These are phyloP conservation scores for Rhodamnia rubescens DNA, from an alignment of 345 rosid species.

Conservation along the genomic window DNA sequence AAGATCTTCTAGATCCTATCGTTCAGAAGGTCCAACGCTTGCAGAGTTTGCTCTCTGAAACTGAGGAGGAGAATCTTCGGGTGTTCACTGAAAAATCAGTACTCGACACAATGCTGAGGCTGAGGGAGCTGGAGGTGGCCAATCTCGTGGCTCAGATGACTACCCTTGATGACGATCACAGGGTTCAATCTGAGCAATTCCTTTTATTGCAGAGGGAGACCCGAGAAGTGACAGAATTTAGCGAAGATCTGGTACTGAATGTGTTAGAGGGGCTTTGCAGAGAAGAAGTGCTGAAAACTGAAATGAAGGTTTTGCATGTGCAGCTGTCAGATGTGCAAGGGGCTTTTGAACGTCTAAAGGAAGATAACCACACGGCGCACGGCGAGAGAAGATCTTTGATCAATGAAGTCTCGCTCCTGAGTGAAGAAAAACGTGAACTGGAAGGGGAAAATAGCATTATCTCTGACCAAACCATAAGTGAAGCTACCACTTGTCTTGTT, in stretches of 20 bases:
- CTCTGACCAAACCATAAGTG: slow-evolving; percentile 40
- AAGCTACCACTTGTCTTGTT: slow-evolving; percentile 42
- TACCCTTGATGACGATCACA: slow-evolving; percentile 32
- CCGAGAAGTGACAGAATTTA: slow-evolving; percentile 22
- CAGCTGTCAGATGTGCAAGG: slow-evolving; percentile 33
- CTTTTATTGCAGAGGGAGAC: slow-evolving; percentile 29
- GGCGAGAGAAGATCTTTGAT: slow-evolving; percentile 38
- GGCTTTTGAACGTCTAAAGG: slow-evolving; percentile 31
- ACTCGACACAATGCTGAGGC: slow-evolving; percentile 48
- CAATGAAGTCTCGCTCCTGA: slow-evolving; percentile 26
- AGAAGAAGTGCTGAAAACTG: slow-evolving; percentile 48
- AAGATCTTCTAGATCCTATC: slow-evolving; percentile 29
- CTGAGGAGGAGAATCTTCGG: slow-evolving; percentile 48
- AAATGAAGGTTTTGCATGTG: slow-evolving; percentile 33
- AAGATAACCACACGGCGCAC: slow-evolving; percentile 34
- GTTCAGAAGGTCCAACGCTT: slow-evolving; percentile 39
- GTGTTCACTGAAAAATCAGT: slow-evolving; percentile 44
- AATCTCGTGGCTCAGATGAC: slow-evolving; percentile 35
- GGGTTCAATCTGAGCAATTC: slow-evolving; percentile 31
- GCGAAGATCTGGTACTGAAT: slow-evolving; percentile 42
- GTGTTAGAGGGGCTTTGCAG: slow-evolving; percentile 36
- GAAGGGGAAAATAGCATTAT: slow-evolving; percentile 50
- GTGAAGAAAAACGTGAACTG: slow-evolving; percentile 32
- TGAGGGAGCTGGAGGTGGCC: slow-evolving; percentile 51
- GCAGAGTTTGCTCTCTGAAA: slow-evolving; percentile 34